Evolutionary conservation across 2,329 filamentous ascomycete species (phyloP), one percentile per base, ranked within the genome.

Genomic region (Pseudogymnoascus sp.): DNA sequence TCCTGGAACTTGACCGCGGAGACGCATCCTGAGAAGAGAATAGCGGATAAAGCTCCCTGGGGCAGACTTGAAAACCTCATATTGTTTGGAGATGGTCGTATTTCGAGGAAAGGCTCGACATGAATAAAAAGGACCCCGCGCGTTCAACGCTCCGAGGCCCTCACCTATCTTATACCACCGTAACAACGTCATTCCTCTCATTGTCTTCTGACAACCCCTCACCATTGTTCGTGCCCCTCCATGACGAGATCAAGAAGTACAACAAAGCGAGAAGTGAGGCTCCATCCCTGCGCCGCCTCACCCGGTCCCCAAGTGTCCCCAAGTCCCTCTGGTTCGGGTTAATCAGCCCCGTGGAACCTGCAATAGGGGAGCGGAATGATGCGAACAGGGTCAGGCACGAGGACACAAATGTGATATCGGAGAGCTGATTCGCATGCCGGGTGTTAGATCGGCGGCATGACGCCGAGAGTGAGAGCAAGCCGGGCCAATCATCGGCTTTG

Each of bases 1-100:
- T 69, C 67, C 9, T 56, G 25, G 11, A 56, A 56, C 8, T 34
- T 56, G 28, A 8, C 49, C 11, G 49, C 49, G 3, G 28, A 18
- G 9, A 18, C 28, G 16, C 16, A 56, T 34, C n/a, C 28, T 34
- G 28, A 56, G 8, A 56, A 56, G 5, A 56, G n/a, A 5, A 56
- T 34, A 7, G 49, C 28, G 5, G 49, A 12, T 4, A 56, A 5
- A 7, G 49, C 23, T 9, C 49, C 49, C 49, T 34, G 49, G 21
- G 5, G 8, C 11, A 56, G n/a, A 4, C 31, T 34, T 34, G n/a
- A 34, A 56, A 56, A 56, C 49, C 49, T 56, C 49, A 56, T 56
- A 18, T 34, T 34, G 16, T 34, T 34, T 34, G 8, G 49, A 18
- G 5, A 34, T 21, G 3, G 11, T 14, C 9, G 25, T 34, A 34